These are phyloP conservation scores for Pestalotiopsis sp. DNA, from an alignment of 2,329 filamentous ascomycete genomes.

Conservation along the genomic window DNA sequence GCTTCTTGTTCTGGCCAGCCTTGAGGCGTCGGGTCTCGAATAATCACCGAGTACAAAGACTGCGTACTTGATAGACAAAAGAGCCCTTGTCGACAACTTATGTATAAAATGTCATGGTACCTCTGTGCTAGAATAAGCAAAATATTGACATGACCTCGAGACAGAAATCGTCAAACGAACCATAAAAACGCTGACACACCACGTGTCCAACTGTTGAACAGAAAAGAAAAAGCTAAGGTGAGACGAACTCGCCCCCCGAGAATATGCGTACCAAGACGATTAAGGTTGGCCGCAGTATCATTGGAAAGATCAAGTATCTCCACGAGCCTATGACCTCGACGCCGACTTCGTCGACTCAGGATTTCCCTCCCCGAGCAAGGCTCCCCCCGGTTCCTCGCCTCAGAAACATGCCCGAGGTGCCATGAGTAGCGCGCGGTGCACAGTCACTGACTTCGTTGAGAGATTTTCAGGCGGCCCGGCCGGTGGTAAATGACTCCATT, in stretches of 20 bases:
- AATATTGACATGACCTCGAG: not conserved
- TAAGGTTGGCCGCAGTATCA: not conserved
- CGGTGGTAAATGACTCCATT: not conserved
- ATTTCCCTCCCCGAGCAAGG: not conserved
- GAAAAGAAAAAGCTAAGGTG: not conserved
- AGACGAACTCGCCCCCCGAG: not conserved
- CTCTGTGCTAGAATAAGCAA: not conserved
- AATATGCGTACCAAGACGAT: slow-evolving; percentile 1
- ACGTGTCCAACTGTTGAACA: not conserved
- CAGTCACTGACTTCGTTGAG: not conserved
- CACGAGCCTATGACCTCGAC: not conserved
- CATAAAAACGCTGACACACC: not conserved
- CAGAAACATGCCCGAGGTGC: not conserved
- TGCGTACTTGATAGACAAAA: too few relatives aligned
- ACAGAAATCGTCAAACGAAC: not conserved
- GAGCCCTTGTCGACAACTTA: not conserved
- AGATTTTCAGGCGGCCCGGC: not conserved
- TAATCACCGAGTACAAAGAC: too few relatives aligned
- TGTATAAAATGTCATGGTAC: not conserved
- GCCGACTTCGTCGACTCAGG: not conserved
- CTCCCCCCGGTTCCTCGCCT: not conserved
- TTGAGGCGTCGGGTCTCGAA: too few relatives aligned
- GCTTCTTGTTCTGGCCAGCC: too few relatives aligned
- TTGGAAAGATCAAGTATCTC: slow-evolving; percentile 9
- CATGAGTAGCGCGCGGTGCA: not conserved